A percentile compares a stretch with the other conserved stretches of the same genome.
Conservation (phyloP, 176 grass and related monocot species). For the Echinochloa phyllopogon region DNA sequence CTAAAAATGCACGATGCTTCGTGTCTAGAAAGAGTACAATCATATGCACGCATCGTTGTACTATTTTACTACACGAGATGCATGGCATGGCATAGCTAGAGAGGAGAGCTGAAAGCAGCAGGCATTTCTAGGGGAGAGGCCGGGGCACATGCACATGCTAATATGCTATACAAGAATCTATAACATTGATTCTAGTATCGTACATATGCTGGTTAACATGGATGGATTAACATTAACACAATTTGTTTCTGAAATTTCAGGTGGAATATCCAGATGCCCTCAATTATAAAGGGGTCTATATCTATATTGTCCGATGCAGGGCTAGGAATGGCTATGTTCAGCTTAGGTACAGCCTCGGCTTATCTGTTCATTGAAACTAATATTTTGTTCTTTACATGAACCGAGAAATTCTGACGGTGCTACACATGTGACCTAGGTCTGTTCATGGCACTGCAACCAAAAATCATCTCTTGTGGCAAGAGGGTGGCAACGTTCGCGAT, state of each 20-base stretch:
- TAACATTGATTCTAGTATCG: slow-evolving; percentile 4
- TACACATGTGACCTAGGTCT: slow-evolving; percentile 54
- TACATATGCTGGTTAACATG: neutral
- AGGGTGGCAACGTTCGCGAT: slow-evolving; percentile 82
- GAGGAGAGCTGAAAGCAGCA: slow-evolving; percentile 38
- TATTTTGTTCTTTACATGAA: neutral
- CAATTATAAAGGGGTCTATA: slow-evolving; percentile 94
- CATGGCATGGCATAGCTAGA: slow-evolving; percentile 20
- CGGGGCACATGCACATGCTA: slow-evolving; percentile 54
- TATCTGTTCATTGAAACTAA: neutral
- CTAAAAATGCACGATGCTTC: slow-evolving; percentile 17
- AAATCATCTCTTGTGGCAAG: slow-evolving; percentile 91
- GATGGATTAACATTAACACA: slow-evolving; percentile 3
- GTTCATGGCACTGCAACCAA: slow-evolving; percentile 97
- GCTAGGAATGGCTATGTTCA: slow-evolving; percentile 98
- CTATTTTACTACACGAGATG: slow-evolving; percentile 17
- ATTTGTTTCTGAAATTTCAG: slow-evolving; percentile 48
- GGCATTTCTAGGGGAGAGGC: slow-evolving; percentile 42
- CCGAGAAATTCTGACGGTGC: slow-evolving; percentile 19
- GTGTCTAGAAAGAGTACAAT: slow-evolving; percentile 21
- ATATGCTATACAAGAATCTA: slow-evolving; percentile 41
- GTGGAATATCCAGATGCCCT: slow-evolving; percentile 93
- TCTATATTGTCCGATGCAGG: slow-evolving; percentile 93
- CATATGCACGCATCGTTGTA: slow-evolving; percentile 28
- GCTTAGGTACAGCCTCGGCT: slow-evolving; percentile 67